Conservation (phyloP, 78 protist genomes). For the slime mould (Dictyostelium discoideum) region dicty_2.7 NC_007089.4:1717501-1718000, state of each 20-base stretch:
- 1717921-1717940: neutral
- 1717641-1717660: constrained; percentile 51
- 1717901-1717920: constrained; percentile 35
- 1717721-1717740: constrained; percentile 10
- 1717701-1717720: constrained; percentile 6
- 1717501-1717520: constrained; percentile 27
- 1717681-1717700: neutral
- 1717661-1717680: neutral
- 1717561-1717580: neutral
- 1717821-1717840: constrained; percentile 28
- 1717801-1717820: neutral
- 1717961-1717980: neutral
- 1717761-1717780: neutral
- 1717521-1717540: neutral
- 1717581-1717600: constrained; percentile 17
- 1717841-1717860: constrained; percentile 43
- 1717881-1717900: constrained; percentile 42
- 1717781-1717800: neutral
- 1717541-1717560: neutral
- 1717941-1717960: constrained; percentile 5
- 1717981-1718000: neutral
- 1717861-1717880: constrained; percentile 42
- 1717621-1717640: constrained; percentile 44
- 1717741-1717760: neutral
- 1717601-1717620: neutral